Evolutionary conservation across 306 rosid genomes (phyloP).

Genomic region (Arachis stenosperma): DNA sequence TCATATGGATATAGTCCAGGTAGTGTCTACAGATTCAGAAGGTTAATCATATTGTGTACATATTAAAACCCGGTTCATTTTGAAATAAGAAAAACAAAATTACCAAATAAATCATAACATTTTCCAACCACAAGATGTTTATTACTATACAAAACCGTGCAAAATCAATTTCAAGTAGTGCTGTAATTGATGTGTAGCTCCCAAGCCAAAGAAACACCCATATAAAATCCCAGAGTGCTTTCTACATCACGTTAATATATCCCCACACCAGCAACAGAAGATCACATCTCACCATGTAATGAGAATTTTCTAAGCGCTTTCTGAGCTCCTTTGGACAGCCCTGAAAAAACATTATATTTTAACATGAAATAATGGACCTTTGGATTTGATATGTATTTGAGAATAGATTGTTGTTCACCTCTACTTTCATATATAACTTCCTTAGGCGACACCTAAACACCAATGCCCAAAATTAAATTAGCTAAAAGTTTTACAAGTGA

Average conservation of each 20-base stretch:
- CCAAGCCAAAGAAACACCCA: slow-evolving; percentile 25
- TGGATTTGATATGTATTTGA: slow-evolving; percentile 28
- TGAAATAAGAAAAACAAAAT: slow-evolving; percentile 24
- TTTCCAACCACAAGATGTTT: slow-evolving; percentile 18
- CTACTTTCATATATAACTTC: slow-evolving; percentile 77
- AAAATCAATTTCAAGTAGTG: slow-evolving; percentile 22
- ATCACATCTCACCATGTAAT: slow-evolving; percentile 60
- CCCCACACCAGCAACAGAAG: slow-evolving; percentile 34
- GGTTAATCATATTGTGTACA: background rate
- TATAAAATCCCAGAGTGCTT: slow-evolving; percentile 30
- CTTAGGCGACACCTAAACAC: slow-evolving; percentile 87
- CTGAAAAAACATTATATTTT: slow-evolving; percentile 48
- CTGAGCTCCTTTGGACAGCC: slow-evolving; percentile 77
- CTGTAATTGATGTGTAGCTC: slow-evolving; percentile 28
- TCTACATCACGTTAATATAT: slow-evolving; percentile 13
- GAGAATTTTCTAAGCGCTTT: slow-evolving; percentile 83
- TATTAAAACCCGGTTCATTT: slow-evolving; percentile 10
- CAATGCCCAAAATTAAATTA: slow-evolving; percentile 41
- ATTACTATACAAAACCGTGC: slow-evolving; percentile 16
- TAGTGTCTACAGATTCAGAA: slow-evolving; percentile 10
- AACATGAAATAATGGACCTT: slow-evolving; percentile 32
- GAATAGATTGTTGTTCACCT: slow-evolving; percentile 57
- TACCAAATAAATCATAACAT: slow-evolving; percentile 6
- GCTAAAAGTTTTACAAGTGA: slow-evolving; percentile 32
- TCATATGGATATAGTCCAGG: slow-evolving; percentile 27